phyloP scores from a whole-genome alignment of 1,139 yeast genomes.

The Blastobotrys raffinosifermentans region DNA sequence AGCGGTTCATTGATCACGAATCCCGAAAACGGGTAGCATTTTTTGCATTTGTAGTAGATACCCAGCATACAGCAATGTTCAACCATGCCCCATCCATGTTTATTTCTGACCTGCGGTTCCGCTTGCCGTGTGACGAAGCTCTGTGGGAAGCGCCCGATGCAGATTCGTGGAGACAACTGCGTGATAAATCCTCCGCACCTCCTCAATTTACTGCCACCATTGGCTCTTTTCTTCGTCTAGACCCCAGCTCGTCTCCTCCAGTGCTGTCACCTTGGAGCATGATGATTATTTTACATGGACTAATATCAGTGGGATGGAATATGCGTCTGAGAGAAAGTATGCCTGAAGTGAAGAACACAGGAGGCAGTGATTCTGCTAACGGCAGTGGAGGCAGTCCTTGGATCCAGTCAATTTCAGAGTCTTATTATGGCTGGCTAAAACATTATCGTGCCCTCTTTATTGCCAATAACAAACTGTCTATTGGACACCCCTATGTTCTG shows the following conservation, averaged over 20 bases:
- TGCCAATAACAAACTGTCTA: slow-evolving; percentile 19
- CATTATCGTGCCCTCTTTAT: slow-evolving; percentile 23
- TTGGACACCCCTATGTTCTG: slow-evolving; percentile 24
- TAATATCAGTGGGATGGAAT: slow-evolving; percentile 25
- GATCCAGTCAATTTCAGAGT: slow-evolving; percentile 20
- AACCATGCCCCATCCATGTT: slow-evolving; percentile 26
- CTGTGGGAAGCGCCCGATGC: slow-evolving; percentile 25
- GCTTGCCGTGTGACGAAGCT: slow-evolving; percentile 24
- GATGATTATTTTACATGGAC: slow-evolving; percentile 26
- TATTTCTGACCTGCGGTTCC: slow-evolving; percentile 21
- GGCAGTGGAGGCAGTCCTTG: slow-evolving; percentile 7
- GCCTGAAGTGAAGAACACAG: background rate
- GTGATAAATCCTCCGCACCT: slow-evolving; percentile 15
- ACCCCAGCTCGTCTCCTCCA: slow-evolving; percentile 13
- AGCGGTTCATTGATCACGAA: slow-evolving; percentile 20
- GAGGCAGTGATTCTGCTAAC: background rate
- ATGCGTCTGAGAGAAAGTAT: slow-evolving; percentile 18
- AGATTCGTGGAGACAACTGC: slow-evolving; percentile 15
- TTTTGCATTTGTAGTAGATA: slow-evolving; percentile 25
- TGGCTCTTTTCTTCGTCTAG: slow-evolving; percentile 19
- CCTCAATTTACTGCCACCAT: slow-evolving; percentile 21
- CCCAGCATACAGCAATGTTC: slow-evolving; percentile 24
- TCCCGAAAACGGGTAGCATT: slow-evolving; percentile 23
- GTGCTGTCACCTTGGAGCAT: slow-evolving; percentile 25
- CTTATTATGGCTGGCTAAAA: slow-evolving; percentile 23